These are phyloP conservation scores for Triticum monococcum DNA, from an alignment of 176 grass and related monocot species.

Conservation along the genomic window DNA sequence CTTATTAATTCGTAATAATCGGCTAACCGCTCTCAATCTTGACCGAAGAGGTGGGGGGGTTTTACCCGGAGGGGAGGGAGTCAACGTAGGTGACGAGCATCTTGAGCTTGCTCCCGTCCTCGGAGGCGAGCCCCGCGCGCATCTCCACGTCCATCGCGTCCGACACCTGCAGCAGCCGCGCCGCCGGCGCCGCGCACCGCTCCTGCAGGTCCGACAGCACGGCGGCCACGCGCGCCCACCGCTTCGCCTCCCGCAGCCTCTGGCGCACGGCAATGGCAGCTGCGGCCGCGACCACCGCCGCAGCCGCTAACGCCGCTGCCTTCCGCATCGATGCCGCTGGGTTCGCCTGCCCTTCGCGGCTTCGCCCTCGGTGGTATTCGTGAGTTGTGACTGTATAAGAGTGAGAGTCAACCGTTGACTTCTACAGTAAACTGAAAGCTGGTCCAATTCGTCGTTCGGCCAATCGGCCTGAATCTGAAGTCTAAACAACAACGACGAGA, in stretches of 20 bases:
- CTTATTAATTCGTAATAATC: neutral
- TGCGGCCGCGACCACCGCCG: constrained; percentile 15
- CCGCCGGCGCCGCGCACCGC: constrained; percentile 48
- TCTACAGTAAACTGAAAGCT: neutral
- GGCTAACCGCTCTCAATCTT: neutral
- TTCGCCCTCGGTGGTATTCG: neutral
- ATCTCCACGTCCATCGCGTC: constrained; percentile 83
- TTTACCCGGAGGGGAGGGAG: constrained; percentile 75
- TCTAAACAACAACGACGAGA: too few relatives aligned
- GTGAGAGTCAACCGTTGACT: neutral
- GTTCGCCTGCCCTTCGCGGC: neutral
- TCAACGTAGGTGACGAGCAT: constrained; percentile 90
- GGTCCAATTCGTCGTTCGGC: neutral
- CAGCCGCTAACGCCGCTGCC: constrained; percentile 32
- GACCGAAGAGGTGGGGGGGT: neutral
- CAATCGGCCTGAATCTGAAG: neutral
- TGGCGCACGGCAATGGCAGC: constrained; percentile 25
- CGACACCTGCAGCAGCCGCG: constrained; percentile 63
- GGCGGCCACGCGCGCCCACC: constrained; percentile 38
- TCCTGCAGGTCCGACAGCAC: constrained; percentile 48
- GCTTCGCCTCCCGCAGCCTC: constrained; percentile 35
- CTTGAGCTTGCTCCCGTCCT: constrained; percentile 62
- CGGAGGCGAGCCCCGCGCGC: constrained; percentile 60
- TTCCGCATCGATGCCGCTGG: constrained; percentile 37
- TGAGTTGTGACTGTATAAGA: neutral